These are phyloP conservation scores for Sporothrix phasma DNA, from an alignment of 2,329 filamentous ascomycete genomes.

Conservation along the genomic window DNA sequence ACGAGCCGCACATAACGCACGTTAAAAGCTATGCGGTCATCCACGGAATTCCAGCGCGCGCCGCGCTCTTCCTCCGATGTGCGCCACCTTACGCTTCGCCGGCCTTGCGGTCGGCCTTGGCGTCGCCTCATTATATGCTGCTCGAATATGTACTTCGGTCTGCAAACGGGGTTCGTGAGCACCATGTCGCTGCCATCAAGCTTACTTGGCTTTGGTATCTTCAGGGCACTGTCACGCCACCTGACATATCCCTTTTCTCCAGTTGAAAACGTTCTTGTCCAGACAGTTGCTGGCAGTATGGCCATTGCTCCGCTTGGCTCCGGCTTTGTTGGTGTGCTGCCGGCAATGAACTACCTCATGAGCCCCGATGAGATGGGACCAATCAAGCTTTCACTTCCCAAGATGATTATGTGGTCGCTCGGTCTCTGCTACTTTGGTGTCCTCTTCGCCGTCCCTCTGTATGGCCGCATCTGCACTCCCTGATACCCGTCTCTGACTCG, in stretches of 20 bases:
- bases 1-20: too few relatives aligned
- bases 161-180: slow-evolving; percentile 44
- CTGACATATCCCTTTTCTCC: slow-evolving; percentile 78
- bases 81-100: slow-evolving; percentile 73
- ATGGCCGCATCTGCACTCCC: slow-evolving; percentile 10
- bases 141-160: slow-evolving; percentile 97
- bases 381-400: slow-evolving; percentile 59
- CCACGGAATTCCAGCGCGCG: slow-evolving; percentile 6
- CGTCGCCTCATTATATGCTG: slow-evolving; percentile 86
- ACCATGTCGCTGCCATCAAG: slow-evolving; percentile 97
- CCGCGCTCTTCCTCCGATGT: slow-evolving; percentile 26
- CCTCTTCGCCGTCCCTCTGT: slow-evolving; percentile 85
- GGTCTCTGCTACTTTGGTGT: slow-evolving; percentile 95
- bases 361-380: slow-evolving; percentile 69
- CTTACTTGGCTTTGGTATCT: slow-evolving; percentile 88
- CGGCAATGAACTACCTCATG: slow-evolving; percentile 80
- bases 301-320: slow-evolving; percentile 95
- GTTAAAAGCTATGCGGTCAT: slow-evolving; percentile 9
- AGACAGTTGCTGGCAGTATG: slow-evolving; percentile 88
- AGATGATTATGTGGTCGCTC: slow-evolving; percentile 80
- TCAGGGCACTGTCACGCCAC: slow-evolving; percentile 65
- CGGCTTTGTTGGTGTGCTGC: slow-evolving; percentile 91
- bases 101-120: slow-evolving; percentile 68
- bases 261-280: slow-evolving; percentile 92
- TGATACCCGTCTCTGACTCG: neutral